Evolutionary conservation across 2,329 filamentous ascomycete species (phyloP).

Genomic region (Exophiala mesophila): DNA sequence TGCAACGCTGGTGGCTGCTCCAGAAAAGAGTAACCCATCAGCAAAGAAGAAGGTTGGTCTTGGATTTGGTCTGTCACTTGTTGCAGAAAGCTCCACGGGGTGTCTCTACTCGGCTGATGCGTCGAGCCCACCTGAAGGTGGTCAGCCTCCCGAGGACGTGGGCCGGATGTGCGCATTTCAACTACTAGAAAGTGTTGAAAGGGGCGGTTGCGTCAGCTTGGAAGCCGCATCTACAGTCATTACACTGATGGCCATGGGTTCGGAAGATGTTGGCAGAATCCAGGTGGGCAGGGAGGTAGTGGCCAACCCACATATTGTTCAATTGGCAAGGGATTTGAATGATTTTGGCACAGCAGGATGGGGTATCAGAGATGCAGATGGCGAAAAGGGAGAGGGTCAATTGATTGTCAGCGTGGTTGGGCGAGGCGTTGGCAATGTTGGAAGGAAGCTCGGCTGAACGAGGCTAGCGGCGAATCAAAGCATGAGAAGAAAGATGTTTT

Average conservation of each 20-base stretch:
- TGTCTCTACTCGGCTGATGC: conserved; percentile 86
- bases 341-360: conserved; percentile 87
- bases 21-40: conserved; percentile 60
- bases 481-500: too few species aligned
- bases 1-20: conserved; percentile 58
- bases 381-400: conserved; percentile 58
- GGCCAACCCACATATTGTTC: conserved; percentile 72
- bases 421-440: conserved; percentile 88
- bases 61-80: conserved; percentile 83
- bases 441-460: conserved; percentile 71
- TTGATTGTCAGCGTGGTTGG: conserved; percentile 89
- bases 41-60: conserved; percentile 66
- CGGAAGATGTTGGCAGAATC: conserved; percentile 86
- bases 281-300: conserved; percentile 76
- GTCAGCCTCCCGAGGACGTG: conserved; percentile 82
- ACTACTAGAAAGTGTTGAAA: conserved; percentile 73
- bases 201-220: conserved; percentile 74
- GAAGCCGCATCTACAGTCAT: conserved; percentile 70
- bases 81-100: conserved; percentile 86
- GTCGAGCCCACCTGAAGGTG: conserved; percentile 67
- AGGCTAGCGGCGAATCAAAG: too few species aligned
- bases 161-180: conserved; percentile 85
- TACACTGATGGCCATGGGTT: conserved; percentile 95
- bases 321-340: conserved; percentile 75
- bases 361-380: conserved; percentile 73